Conservation (phyloP, 2,329 filamentous ascomycete genomes). For the Paraphaeosphaeria sporulosa region DNA sequence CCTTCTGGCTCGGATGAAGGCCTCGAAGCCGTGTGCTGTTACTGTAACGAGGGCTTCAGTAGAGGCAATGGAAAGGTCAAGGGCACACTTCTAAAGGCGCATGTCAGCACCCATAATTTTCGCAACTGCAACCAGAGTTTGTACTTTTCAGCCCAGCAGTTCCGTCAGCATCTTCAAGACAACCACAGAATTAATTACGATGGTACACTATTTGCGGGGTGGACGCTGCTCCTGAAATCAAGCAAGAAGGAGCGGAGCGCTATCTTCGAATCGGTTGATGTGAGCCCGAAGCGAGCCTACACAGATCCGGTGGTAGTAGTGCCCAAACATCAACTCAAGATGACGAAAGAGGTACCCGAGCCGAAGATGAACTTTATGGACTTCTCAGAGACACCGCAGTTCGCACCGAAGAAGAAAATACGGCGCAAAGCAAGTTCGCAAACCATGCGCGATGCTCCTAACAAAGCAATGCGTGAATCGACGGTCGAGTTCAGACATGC, state of each 20-base stretch:
- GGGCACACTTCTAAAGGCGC: conserved; percentile 27
- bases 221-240: conserved; percentile 34
- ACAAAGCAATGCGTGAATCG: conserved; percentile 23
- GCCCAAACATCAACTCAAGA: conserved; percentile 10
- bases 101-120: conserved; percentile 35
- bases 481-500: conserved; percentile 25
- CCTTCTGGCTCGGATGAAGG: conserved; percentile 19
- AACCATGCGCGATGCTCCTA: conserved; percentile 18
- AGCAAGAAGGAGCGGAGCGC: conserved; percentile 27
- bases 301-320: conserved; percentile 22
- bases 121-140: conserved; percentile 34
- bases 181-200: conserved; percentile 31
- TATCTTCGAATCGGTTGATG: conserved; percentile 25
- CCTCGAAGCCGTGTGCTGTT: conserved; percentile 32
- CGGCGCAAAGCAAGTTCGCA: conserved; percentile 29
- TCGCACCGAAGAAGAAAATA: conserved; percentile 21
- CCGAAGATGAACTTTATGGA: conserved; percentile 36
- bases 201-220: conserved; percentile 32
- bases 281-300: conserved; percentile 18
- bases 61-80: conserved; percentile 32
- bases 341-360: conserved; percentile 6
- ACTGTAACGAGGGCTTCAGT: conserved; percentile 33
- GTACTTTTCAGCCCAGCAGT: conserved; percentile 36
- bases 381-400: conserved; percentile 24
- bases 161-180: conserved; percentile 38